Evolutionary conservation across 345 rosid species (phyloP), one percentile per base, ranked within the genome.

Genomic region (Syzygium oleosum): DNA sequence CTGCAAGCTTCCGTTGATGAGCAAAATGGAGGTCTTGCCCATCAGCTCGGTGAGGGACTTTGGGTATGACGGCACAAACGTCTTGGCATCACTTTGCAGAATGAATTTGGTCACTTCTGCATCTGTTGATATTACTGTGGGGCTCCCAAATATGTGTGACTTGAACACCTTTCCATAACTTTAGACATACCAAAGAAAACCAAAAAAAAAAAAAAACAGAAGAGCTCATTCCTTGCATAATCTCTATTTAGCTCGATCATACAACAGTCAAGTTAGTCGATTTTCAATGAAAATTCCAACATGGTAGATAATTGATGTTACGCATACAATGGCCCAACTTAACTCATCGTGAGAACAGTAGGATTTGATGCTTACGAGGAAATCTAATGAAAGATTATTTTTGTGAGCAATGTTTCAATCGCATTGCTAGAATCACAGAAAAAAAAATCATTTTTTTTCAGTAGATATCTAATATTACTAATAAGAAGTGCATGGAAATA

Each of bases 151-250:
- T 87, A 98, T 93, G 90, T 98, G 99, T 16, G 99, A 96, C 94
- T 95, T 98, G 89, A 98, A 98, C 93, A 98, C 98, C 90, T 95
- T 96, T 54, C 99, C 99, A 68, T 95, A 95, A 92, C 99, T 97
- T 21, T 22, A 84, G 3, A 38, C 52, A 51, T 51, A 19, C 22
- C 51, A 61, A 31, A 84, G 11, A 23, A 73, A 19, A 38, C 80
- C 80, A 38, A 77, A 87, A 51, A 52, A 14, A 41, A 85, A 41
- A 54, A 12, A 34, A 56, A 54, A 77, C 61, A 86, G 83, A 79
- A 17, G 52, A n/a, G 77, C 13, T 14, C 9, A n/a, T 31, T 14
- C 21, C 31, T 29, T 16, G 83, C 49, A 23, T 19, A 54, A 55
- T 14, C 29, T 52, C 17, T 23, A 21, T 5, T 7, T 27, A 73